Conservation (phyloP, 2,329 filamentous ascomycete genomes). For the Gaeumannomyces tritici region DNA sequence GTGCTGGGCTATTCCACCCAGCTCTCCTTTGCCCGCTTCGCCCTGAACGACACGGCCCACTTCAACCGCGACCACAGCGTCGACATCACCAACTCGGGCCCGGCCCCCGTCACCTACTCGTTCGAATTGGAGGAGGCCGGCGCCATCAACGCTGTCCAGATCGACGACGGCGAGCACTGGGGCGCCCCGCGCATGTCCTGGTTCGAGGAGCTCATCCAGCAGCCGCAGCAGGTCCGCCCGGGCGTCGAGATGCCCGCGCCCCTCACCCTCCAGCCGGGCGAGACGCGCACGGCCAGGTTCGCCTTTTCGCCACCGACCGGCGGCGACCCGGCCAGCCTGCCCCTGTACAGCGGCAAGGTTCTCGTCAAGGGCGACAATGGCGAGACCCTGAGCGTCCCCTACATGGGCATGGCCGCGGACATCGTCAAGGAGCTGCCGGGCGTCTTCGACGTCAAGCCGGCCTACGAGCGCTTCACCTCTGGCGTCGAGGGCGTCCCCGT, state of each 20-base stretch:
- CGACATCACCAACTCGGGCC: constrained; percentile 26
- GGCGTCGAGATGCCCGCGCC: constrained; percentile 6
- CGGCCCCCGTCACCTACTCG: constrained; percentile 23
- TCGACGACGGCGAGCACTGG: neutral
- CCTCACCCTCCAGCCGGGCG: constrained; percentile 15
- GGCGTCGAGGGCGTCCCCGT: neutral
- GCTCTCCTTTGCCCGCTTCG: constrained; percentile 23
- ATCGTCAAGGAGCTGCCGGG: neutral
- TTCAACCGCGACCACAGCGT: constrained; percentile 20
- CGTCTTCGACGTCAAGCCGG: neutral
- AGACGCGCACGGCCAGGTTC: constrained; percentile 15
- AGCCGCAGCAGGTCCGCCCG: constrained; percentile 7
- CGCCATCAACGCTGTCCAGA: constrained; percentile 23
- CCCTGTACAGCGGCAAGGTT: constrained; percentile 23
- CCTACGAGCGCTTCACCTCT: neutral
- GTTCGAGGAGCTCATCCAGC: constrained; percentile 6
- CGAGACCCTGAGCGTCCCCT: constrained; percentile 22
- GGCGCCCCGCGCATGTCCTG: constrained; percentile 7
- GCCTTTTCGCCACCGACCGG: constrained; percentile 14
- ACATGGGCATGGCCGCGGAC: constrained; percentile 14
- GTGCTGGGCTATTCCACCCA: constrained; percentile 26
- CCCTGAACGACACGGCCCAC: constrained; percentile 33
- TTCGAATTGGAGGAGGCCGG: constrained; percentile 18
- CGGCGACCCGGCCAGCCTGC: constrained; percentile 15
- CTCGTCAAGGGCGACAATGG: constrained; percentile 19